phyloP scores from a whole-genome alignment of 768 basidiomycete genomes.

The Phanerochaete sordida region DNA sequence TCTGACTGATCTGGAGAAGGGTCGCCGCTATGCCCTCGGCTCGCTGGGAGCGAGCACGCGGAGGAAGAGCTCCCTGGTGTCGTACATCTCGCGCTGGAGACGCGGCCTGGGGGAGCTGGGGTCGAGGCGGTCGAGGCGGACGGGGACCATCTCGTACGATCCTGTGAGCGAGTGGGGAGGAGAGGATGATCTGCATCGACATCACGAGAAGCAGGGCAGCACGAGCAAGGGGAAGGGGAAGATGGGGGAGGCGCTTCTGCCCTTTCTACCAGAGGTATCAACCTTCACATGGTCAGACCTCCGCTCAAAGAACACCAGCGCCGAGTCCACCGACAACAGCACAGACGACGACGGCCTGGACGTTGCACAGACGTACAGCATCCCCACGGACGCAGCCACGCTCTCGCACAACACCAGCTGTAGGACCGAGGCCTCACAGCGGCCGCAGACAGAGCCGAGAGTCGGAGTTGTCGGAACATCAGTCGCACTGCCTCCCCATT shows the following conservation, averaged over 20 bases:
- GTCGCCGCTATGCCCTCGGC: background rate
- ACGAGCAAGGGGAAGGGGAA: background rate
- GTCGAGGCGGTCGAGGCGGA: background rate
- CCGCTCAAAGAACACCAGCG: conserved; percentile 17
- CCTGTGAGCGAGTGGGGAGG: background rate
- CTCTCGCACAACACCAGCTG: conserved; percentile 17
- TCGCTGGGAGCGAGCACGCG: background rate
- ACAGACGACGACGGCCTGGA: conserved; percentile 11
- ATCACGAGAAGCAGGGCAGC: conserved; percentile 10
- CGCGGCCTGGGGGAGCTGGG: background rate
- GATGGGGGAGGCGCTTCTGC: conserved; percentile 11
- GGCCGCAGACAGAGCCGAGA: background rate
- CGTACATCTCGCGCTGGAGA: background rate
- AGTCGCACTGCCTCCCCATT: background rate
- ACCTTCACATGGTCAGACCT: conserved; percentile 25
- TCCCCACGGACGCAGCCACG: conserved; percentile 19
- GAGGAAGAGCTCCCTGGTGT: background rate
- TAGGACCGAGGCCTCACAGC: background rate
- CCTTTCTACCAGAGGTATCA: conserved; percentile 22
- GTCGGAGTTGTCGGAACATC: conserved; percentile 5
- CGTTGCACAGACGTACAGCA: conserved; percentile 9
- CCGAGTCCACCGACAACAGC: conserved; percentile 12
- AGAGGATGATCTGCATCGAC: conserved; percentile 1
- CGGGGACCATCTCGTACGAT: background rate
- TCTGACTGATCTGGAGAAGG: background rate